Conservation (phyloP, 257 asterid species). For the Cordia subcordata region DNA sequence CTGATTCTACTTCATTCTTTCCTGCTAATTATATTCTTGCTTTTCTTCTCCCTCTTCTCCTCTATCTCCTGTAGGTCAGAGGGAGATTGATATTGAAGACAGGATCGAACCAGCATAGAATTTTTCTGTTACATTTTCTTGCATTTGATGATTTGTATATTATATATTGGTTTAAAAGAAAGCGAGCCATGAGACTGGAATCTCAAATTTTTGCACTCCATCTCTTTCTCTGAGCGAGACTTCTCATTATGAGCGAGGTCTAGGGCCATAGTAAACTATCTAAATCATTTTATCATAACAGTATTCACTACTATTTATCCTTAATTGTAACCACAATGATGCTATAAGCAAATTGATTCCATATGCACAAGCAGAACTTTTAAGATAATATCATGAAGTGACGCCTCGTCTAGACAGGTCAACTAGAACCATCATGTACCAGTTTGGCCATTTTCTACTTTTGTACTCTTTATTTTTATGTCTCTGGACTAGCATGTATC, state of each 20-base stretch:
- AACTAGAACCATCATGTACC: neutral
- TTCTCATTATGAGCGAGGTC: too few relatives aligned
- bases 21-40: conserved; percentile 54
- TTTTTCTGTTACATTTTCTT: neutral
- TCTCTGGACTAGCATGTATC: too few relatives aligned
- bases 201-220: too few relatives aligned
- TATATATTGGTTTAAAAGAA: neutral
- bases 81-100: conserved; percentile 4
- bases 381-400: neutral
- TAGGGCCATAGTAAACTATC: too few relatives aligned
- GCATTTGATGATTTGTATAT: neutral
- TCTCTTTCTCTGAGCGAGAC: too few relatives aligned
- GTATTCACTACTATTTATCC: too few relatives aligned
- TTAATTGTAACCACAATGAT: too few relatives aligned
- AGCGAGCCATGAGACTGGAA: too few relatives aligned
- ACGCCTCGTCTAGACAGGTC: neutral
- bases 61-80: conserved; percentile 13
- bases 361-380: neutral
- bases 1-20: conserved; percentile 33
- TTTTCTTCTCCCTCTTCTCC: conserved; percentile 45
- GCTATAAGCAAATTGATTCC: too few relatives aligned
- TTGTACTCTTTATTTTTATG: too few relatives aligned
- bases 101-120: neutral
- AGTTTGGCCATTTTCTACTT: neutral
- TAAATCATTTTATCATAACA: too few relatives aligned